Percentiles rank a stretch among this genome's conserved stretches.
phyloP scores from a whole-genome alignment of 2,329 filamentous ascomycete species.

The Colletotrichum chlorophyti region DNA sequence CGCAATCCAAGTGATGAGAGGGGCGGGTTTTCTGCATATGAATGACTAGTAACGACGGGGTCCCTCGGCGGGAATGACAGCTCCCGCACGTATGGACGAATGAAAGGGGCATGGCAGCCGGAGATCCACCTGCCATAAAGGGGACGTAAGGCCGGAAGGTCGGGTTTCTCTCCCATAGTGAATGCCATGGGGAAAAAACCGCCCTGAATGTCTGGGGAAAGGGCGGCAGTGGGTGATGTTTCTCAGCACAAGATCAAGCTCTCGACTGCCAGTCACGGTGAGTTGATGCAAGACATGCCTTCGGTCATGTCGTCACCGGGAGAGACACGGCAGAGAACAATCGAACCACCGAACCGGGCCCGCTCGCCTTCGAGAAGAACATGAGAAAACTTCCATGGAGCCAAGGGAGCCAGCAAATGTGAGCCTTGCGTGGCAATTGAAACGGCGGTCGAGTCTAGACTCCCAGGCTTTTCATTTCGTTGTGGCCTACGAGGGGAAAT shows the following conservation, averaged over 20 bases:
- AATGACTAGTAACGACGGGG: not conserved
- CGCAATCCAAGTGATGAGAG: not conserved
- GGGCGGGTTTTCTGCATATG: not conserved
- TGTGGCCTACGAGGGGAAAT: not conserved
- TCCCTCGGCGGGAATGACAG: not conserved
- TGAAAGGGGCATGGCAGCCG: not conserved
- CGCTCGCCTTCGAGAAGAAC: too few species aligned
- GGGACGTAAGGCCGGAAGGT: not conserved
- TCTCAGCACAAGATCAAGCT: not conserved
- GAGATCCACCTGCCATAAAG: constrained; percentile 1
- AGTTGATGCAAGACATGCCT: not conserved
- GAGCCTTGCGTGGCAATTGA: not conserved
- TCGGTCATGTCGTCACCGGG: too few species aligned
- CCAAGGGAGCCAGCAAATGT: not conserved
- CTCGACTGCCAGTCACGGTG: not conserved
- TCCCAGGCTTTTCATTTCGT: not conserved
- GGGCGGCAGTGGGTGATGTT: not conserved
- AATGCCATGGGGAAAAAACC: not conserved
- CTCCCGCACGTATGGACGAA: constrained; percentile 4
- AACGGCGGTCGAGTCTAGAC: not conserved
- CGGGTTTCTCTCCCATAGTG: not conserved
- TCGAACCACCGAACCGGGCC: too few species aligned
- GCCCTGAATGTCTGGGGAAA: constrained; percentile 6
- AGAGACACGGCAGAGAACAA: too few species aligned
- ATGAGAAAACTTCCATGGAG: not conserved